Conservation (phyloP, 139 green algal species). For the Chlorella sp. region DNA sequence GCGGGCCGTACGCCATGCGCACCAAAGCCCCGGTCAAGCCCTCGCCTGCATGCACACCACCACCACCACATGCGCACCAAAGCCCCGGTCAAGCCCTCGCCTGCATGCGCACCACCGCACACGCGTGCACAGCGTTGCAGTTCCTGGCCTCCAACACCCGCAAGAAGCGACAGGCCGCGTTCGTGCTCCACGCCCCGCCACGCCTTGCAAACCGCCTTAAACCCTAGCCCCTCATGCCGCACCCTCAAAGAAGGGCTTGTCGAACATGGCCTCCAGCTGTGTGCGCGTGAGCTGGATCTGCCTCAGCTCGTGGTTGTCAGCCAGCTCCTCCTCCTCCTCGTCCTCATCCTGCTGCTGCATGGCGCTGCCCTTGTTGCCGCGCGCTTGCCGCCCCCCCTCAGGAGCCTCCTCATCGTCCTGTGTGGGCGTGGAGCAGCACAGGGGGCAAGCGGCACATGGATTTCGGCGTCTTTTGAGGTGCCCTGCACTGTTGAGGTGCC, state of each 20-base stretch:
- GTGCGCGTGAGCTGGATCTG: conserved; percentile 19
- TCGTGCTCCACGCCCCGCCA: background rate
- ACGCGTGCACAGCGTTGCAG: conserved; percentile 6
- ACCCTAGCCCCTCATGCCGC: background rate
- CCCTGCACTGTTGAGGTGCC: too few species aligned
- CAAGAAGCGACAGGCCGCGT: background rate
- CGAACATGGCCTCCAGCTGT: conserved; percentile 40
- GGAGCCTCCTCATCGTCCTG: background rate
- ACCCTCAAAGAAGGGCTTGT: conserved; percentile 40
- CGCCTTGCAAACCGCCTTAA: background rate
- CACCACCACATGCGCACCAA: background rate
- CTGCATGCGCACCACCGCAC: background rate
- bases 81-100: background rate
- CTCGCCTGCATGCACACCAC: conserved; percentile 1
- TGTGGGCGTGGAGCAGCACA: background rate
- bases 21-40: conserved; percentile 27
- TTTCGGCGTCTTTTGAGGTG: too few species aligned
- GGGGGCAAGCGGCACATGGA: too few species aligned
- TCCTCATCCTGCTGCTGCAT: background rate
- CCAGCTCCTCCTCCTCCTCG: conserved; percentile 20
- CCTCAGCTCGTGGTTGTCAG: conserved; percentile 18
- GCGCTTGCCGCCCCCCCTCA: background rate
- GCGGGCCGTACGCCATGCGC: conserved; percentile 32
- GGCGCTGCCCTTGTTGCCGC: background rate
- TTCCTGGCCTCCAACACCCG: background rate